phyloP scores from a whole-genome alignment of 2,329 filamentous ascomycete species.

The Aspergillus sp. region DNA sequence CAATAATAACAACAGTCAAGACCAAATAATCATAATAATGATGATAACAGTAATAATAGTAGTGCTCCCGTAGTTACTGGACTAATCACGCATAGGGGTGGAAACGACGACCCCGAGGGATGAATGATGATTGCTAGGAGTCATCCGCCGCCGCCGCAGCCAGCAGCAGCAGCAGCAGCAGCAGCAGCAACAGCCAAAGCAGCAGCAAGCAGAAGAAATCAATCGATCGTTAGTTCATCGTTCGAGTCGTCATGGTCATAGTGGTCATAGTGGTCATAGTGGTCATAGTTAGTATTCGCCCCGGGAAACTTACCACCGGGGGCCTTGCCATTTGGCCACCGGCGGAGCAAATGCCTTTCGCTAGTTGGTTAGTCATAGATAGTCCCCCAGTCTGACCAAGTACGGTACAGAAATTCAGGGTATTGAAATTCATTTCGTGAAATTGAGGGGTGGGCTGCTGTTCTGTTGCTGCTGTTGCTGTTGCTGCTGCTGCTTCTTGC shows the following conservation, averaged over 20 bases:
- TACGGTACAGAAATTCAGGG: conserved; percentile 2
- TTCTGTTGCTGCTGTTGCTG: not conserved
- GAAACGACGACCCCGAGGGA: no score
- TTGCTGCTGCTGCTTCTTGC: not conserved
- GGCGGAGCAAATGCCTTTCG: conserved; percentile 1
- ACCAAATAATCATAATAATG: no score
- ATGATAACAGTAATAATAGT: no score
- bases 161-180: not conserved
- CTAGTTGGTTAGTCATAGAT: conserved; percentile 6
- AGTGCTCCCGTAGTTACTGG: no score
- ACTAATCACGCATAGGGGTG: not conserved
- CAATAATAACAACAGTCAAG: no score
- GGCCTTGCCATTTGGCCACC: conserved; percentile 20
- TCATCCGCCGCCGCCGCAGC: no score
- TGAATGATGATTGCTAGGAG: not conserved
- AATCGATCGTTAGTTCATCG: no score
- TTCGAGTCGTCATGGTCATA: not conserved
- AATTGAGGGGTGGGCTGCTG: not conserved
- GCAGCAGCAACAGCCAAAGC: not conserved
- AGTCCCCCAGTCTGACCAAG: not conserved
- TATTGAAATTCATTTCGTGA: not conserved
- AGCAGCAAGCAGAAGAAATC: no score
- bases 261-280: conserved; percentile 7
- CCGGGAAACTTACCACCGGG: conserved; percentile 7
- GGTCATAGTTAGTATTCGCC: conserved; percentile 5